A percentile compares a stretch with the other conserved stretches of the same genome.
These are phyloP conservation scores for Clitoria ternatea DNA, from an alignment of 306 rosid genomes.

Conservation along the genomic window DNA sequence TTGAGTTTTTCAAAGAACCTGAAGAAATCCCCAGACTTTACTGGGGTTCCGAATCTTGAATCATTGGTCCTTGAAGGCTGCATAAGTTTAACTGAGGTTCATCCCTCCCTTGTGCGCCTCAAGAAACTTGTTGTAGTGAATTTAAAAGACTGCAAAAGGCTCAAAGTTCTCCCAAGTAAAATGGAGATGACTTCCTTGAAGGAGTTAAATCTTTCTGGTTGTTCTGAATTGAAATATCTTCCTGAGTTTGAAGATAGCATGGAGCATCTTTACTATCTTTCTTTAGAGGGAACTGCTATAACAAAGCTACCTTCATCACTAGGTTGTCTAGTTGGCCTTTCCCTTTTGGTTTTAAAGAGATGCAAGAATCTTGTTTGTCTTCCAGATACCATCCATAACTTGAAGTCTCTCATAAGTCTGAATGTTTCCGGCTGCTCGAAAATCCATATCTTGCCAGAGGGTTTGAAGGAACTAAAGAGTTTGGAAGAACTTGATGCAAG, in stretches of 20 bases:
- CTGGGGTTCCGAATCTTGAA: slow-evolving; percentile 31
- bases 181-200: slow-evolving; percentile 29
- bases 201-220: slow-evolving; percentile 27
- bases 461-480: slow-evolving; percentile 3
- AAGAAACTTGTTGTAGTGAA: slow-evolving; percentile 17
- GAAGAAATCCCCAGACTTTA: slow-evolving; percentile 10
- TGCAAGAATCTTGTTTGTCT: slow-evolving; percentile 35
- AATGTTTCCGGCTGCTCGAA: slow-evolving; percentile 31
- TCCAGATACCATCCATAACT: slow-evolving; percentile 26
- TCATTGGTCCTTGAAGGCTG: slow-evolving; percentile 32
- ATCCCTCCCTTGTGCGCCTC: slow-evolving; percentile 21
- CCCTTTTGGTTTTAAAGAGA: not conserved
- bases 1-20: slow-evolving; percentile 25
- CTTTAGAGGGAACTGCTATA: slow-evolving; percentile 25
- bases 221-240: slow-evolving; percentile 16
- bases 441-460: slow-evolving; percentile 16
- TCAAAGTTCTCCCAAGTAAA: slow-evolving; percentile 31
- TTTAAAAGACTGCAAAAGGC: slow-evolving; percentile 37
- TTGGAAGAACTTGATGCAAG: slow-evolving; percentile 26
- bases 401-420: slow-evolving; percentile 26
- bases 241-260: slow-evolving; percentile 32
- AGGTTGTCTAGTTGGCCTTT: slow-evolving; percentile 27
- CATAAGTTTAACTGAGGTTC: slow-evolving; percentile 22
- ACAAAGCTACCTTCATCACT: slow-evolving; percentile 24
- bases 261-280: slow-evolving; percentile 2